Base-by-base conservation (phyloP, 2,329 filamentous ascomycete genomes). In the Colletotrichum zoysiae region DNA sequence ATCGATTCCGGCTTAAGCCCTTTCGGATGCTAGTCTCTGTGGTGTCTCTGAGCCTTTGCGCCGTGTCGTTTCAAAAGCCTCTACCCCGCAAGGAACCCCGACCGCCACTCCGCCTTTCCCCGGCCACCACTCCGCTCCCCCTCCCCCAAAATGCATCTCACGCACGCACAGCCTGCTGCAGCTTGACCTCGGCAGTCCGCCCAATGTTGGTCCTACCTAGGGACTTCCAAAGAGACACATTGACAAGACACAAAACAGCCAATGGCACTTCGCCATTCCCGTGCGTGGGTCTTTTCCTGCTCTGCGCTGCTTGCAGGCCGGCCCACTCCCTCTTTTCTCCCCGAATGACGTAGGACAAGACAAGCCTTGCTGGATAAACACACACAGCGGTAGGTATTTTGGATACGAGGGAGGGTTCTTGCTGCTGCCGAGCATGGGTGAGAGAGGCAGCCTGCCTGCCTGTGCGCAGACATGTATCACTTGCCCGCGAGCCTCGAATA, bases 151-250 rank as follows among this genome's bases (percentile, higher is more conserved):
- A 64, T 71, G 38, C 44, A 58, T 59, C 44, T 9, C 68, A 60
- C 63, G 71, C 68, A 63, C 68, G 68, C 71, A 60, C 51, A 30
- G 30, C 26, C 0, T 35, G 12, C 63, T 73, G 59, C 58, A 71
- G 55, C 68, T 73, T 65, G 9, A 67, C 65, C 58, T 73, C 68
- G 64, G 71, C 64, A 71, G 59, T 71, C 63, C 60, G 71, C 60
- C 68, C 60, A 44, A 46, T 67, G 40, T 73, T 68, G 71, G 68
- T 63, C 71, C 53, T n/a, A n/a, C n/a, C 42, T 68, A 23, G 50
- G 30, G 35, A 23, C 40, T 40, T 42, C 50, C 33, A 26, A 35
- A 9, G 23, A 58, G 23, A 53, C 26, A 69, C 16, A n/a, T 48
- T n/a, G 65, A 16, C 57, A 26, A 67, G 20, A 48, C 14, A 23